Percentiles rank a stretch among this genome's conserved stretches.
Conservation (phyloP, 164 flowering plant species). For the Aristolochia californica region DNA sequence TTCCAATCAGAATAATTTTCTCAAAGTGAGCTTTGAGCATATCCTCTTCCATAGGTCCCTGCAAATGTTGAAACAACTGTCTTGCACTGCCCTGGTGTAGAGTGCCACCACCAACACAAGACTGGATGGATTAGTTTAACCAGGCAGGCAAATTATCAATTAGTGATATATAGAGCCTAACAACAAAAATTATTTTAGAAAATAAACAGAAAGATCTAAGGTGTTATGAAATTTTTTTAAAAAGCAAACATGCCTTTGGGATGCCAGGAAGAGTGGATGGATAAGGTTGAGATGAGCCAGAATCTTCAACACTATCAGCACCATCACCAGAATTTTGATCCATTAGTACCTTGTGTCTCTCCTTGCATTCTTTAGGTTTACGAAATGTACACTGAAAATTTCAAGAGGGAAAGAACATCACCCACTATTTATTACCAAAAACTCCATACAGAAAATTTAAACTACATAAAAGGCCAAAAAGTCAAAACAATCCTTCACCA, state of each 20-base stretch:
- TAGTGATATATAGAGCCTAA: not conserved
- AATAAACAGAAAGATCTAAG: not conserved
- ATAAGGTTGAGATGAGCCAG: conserved; percentile 92
- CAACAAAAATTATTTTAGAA: not conserved
- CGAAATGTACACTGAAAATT: conserved; percentile 64
- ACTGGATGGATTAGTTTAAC: not conserved
- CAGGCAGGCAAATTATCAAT: not conserved
- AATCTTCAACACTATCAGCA: conserved; percentile 95
- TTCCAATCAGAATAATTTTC: conserved; percentile 54
- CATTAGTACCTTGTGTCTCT: conserved; percentile 76
- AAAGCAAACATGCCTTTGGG: conserved; percentile 52
- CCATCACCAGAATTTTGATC: conserved; percentile 79
- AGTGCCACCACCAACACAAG: conserved; percentile 8
- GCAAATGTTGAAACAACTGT: conserved; percentile 80
- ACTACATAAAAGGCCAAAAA: no score
- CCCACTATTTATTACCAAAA: not conserved
- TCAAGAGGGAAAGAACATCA: conserved; percentile 3
- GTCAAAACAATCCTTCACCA: not conserved
- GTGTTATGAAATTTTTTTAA: not conserved
- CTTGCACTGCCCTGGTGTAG: conserved; percentile 82
- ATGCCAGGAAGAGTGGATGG: conserved; percentile 91
- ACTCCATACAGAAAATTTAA: not conserved
- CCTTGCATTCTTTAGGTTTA: conserved; percentile 88
- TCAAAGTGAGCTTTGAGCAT: conserved; percentile 67
- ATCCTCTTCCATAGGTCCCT: conserved; percentile 73